Conservation (phyloP, 208 protist genomes). For the Leishmania amazonensis region DNA sequence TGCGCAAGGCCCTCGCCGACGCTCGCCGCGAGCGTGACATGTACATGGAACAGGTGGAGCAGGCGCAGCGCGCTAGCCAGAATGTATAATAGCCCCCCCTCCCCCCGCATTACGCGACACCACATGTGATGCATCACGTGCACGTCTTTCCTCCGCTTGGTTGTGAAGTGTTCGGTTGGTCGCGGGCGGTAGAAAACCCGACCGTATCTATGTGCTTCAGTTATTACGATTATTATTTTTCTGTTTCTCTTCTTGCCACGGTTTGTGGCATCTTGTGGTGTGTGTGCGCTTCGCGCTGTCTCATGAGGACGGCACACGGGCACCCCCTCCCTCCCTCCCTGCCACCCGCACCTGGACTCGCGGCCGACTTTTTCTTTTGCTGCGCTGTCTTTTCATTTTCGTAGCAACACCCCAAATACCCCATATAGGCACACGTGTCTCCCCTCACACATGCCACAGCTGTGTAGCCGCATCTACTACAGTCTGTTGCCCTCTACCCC, state of each 20-base stretch:
- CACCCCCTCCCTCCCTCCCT: not conserved
- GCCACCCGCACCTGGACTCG: not conserved
- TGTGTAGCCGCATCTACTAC: not conserved
- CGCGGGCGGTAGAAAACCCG: not conserved
- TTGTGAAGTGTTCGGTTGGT: not conserved
- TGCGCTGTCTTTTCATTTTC: not conserved
- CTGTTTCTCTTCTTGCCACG: conserved; percentile 12
- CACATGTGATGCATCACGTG: not conserved
- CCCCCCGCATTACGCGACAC: not conserved
- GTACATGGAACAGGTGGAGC: conserved; percentile 47
- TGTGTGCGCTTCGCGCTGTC: not conserved
- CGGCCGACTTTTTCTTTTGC: not conserved
- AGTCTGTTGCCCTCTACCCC: not conserved
- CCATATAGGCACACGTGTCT: not conserved
- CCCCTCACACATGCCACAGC: not conserved
- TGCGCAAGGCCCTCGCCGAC: conserved; percentile 54
- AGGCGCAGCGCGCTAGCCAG: conserved; percentile 4
- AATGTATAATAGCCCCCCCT: too few relatives aligned
- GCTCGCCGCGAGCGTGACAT: conserved; percentile 55
- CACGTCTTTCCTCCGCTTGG: not conserved
- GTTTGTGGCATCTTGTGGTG: not conserved
- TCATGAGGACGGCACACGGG: not conserved
- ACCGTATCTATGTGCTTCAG: not conserved
- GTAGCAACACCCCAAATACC: not conserved
- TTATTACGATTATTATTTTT: not conserved